Percentiles rank a stretch among this genome's conserved stretches.
phyloP scores from a whole-genome alignment of 2,329 filamentous ascomycete genomes.

The Helotiales sp. region DNA sequence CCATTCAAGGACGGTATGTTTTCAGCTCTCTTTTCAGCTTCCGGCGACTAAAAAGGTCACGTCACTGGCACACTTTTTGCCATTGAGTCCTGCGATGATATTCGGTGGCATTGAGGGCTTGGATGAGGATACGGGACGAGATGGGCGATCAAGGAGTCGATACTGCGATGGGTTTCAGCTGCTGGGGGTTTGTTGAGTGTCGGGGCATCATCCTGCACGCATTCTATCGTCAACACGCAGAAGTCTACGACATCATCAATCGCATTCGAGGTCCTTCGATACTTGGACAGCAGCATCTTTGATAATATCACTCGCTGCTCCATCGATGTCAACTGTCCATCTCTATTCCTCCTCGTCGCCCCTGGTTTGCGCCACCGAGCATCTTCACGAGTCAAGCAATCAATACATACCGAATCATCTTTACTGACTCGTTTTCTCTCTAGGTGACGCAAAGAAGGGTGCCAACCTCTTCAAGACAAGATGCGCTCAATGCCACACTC shows the following conservation, averaged over 20 bases:
- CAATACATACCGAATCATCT: not conserved
- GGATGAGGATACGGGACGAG: not conserved
- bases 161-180: not conserved
- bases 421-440: constrained; percentile 33
- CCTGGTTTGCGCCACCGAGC: constrained; percentile 19
- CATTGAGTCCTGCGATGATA: constrained; percentile 13
- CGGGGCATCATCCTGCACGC: constrained; percentile 13
- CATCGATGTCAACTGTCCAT: not conserved
- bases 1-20: constrained; percentile 41
- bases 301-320: not conserved
- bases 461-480: constrained; percentile 99
- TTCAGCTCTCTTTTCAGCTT: constrained; percentile 1
- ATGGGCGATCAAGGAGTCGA: not conserved
- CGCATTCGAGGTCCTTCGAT: not conserved
- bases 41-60: constrained; percentile 14
- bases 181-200: constrained; percentile 4
- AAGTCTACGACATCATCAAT: constrained; percentile 9
- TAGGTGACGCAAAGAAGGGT: constrained; percentile 94
- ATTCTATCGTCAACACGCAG: constrained; percentile 4
- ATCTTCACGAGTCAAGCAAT: not conserved
- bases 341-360: not conserved
- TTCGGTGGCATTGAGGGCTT: not conserved
- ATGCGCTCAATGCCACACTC: constrained; percentile 97
- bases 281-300: constrained; percentile 1
- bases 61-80: constrained; percentile 21